Evolutionary conservation across 139 green algal species (phyloP).

Genomic region (Haematococcus lacustris): DNA sequence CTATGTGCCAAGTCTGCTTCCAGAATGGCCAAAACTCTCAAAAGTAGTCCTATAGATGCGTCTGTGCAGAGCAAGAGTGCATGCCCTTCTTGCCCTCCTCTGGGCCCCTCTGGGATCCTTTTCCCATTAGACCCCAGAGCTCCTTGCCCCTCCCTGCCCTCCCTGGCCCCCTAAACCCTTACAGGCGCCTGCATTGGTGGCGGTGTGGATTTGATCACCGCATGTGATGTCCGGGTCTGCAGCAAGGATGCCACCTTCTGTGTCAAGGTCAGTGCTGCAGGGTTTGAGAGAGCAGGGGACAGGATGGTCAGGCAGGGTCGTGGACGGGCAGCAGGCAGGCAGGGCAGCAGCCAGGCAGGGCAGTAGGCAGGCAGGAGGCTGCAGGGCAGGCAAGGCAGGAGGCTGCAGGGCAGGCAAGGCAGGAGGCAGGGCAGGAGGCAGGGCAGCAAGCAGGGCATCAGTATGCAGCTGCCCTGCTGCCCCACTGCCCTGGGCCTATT

Average conservation of each 20-base stretch:
- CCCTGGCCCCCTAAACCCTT: too few relatives aligned
- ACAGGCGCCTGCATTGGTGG: conserved; percentile 76
- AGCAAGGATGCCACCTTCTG: conserved; percentile 63
- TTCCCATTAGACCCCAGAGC: too few relatives aligned
- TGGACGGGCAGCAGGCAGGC: too few relatives aligned
- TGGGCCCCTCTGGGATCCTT: background rate
- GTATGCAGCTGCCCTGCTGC: background rate
- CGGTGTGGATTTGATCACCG: conserved; percentile 80
- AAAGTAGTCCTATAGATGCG: too few relatives aligned
- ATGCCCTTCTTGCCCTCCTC: background rate
- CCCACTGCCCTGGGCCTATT: background rate
- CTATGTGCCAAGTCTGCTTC: too few relatives aligned
- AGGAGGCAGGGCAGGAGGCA: background rate
- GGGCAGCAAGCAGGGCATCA: background rate
- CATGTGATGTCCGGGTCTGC: conserved; percentile 76
- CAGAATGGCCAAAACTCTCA: too few relatives aligned
- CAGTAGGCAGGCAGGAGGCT: too few relatives aligned
- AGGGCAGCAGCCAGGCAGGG: too few relatives aligned
- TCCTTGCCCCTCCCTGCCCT: too few relatives aligned
- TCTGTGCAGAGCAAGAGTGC: background rate
- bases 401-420: too few relatives aligned
- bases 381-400: too few relatives aligned
- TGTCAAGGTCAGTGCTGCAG: conserved; percentile 63
- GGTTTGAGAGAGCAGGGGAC: background rate
- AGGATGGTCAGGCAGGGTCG: background rate